Conservation (phyloP, 2,329 filamentous ascomycete genomes). For the Alternaria alternata region DNA sequence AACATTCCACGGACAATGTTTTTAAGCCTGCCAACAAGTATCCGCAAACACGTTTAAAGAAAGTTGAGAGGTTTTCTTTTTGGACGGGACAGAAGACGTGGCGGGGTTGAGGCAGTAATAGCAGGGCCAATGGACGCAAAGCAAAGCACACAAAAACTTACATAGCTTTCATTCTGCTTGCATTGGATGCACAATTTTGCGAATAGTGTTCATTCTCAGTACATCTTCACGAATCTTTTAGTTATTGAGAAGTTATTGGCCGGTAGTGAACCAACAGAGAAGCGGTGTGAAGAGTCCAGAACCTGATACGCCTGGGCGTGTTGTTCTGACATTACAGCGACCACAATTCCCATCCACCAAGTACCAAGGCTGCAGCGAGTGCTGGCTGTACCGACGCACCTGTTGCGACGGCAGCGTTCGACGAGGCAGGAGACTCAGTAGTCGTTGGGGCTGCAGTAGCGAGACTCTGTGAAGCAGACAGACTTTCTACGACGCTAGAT, state of each 20-base stretch:
- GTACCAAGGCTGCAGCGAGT: neutral
- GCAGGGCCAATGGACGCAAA: neutral
- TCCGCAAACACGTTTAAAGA: neutral
- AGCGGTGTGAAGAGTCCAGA: neutral
- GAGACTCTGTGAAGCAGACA: constrained; percentile 1
- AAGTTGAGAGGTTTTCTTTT: neutral
- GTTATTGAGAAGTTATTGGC: neutral
- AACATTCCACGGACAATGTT: neutral
- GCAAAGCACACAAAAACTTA: neutral
- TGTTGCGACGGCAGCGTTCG: neutral
- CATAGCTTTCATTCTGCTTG: neutral
- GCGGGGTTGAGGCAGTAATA: neutral
- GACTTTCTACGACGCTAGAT: neutral
- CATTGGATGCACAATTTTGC: neutral
- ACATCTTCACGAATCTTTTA: neutral
- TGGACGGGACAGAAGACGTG: neutral
- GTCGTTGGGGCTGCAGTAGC: neutral
- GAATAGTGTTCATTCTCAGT: too few species aligned
- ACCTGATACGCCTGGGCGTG: neutral
- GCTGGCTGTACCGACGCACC: neutral
- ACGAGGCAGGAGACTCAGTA: neutral
- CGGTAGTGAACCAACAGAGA: neutral
- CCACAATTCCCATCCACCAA: neutral
- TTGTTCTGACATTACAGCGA: neutral
- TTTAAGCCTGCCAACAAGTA: neutral